Conservation (phyloP, 306 rosid species). For the Argentina anserina region DNA sequence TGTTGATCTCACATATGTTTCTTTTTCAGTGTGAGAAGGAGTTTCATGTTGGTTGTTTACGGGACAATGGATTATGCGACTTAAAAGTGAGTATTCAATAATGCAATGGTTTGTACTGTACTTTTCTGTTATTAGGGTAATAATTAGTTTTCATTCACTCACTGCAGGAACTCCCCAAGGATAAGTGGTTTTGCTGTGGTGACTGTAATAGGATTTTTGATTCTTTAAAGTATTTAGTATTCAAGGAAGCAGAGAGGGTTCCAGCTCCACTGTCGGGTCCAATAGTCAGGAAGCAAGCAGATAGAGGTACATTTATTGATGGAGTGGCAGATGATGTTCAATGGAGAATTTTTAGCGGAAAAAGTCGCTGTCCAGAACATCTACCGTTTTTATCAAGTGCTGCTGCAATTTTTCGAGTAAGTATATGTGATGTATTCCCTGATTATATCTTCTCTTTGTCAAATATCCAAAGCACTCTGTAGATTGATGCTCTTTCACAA, state of each 20-base stretch:
- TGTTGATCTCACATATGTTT: slow-evolving; percentile 23
- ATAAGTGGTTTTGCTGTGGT: slow-evolving; percentile 96
- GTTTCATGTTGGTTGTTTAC: slow-evolving; percentile 95
- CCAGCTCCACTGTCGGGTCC: slow-evolving; percentile 51
- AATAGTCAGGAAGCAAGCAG: slow-evolving; percentile 66
- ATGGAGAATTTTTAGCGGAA: slow-evolving; percentile 94
- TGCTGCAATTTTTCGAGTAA: slow-evolving; percentile 90
- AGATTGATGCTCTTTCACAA: neutral
- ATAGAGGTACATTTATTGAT: slow-evolving; percentile 55
- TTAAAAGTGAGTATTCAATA: slow-evolving; percentile 54
- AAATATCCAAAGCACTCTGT: neutral
- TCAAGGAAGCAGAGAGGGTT: slow-evolving; percentile 58
- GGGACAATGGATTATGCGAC: slow-evolving; percentile 72
- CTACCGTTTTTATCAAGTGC: slow-evolving; percentile 90
- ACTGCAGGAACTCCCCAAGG: slow-evolving; percentile 87
- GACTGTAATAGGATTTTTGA: slow-evolving; percentile 76
- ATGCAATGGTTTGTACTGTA: slow-evolving; percentile 10
- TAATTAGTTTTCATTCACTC: slow-evolving; percentile 19
- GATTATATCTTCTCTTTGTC: neutral
- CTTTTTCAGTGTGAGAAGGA: slow-evolving; percentile 89
- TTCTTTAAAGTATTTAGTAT: slow-evolving; percentile 63
- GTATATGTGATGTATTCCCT: slow-evolving; percentile 18
- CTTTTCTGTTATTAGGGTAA: no score
- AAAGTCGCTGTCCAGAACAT: slow-evolving; percentile 85
- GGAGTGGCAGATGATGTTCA: slow-evolving; percentile 56